Base-by-base conservation (phyloP, 257 asterid species). In the Lycium barbarum region DNA sequence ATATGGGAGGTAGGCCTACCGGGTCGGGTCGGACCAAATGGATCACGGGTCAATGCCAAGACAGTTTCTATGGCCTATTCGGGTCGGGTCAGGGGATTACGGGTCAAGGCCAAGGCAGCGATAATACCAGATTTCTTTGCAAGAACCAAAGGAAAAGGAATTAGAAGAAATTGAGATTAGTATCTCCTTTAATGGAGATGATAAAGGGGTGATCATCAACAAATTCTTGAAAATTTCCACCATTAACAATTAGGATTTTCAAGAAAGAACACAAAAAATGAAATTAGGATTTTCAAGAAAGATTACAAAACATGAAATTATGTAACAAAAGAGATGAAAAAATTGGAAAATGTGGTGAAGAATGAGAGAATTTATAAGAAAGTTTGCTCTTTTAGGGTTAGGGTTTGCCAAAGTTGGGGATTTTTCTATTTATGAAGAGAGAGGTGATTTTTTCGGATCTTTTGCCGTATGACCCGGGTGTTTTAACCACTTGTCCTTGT, bases 61-160 rank as follows among this genome's bases (percentile, higher is more conserved):
- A 62, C 1, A 71, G 35, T 71, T 43, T 40, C 54, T 8, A 11
- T 9, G 55, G 82, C 82, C 33, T 26, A 26, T 26, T 1, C 33
- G 33, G 33, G 33, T 40, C 6, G 6, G 45, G 45, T 40, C 45
- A 40, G 4, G 45, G 45, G 45, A 26, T 26, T 26, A 26, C 5
- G 45, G 45, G 5, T 40, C 45, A 40, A 40, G 45, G 45, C 5
- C 45, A 40, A 40, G 45, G 45, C 90, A 87, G 73, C 88, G 91
- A 79, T 85, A 86, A 83, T 89, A 89, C 91, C 91, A 89, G 83
- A 88, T 90, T 87, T 87, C 85, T 86, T 83, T 89, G 83, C 91
- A 89, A 63, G 85, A 87, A 7, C 84, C 90, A 59, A 86, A 88
- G 88, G 84, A 84, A 82, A 84, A 87, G 45, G 22, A 72, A 26